These are phyloP conservation scores for Starmerella khaoyaiensis DNA, from an alignment of 805 yeast genomes.

Conservation along the genomic window DNA sequence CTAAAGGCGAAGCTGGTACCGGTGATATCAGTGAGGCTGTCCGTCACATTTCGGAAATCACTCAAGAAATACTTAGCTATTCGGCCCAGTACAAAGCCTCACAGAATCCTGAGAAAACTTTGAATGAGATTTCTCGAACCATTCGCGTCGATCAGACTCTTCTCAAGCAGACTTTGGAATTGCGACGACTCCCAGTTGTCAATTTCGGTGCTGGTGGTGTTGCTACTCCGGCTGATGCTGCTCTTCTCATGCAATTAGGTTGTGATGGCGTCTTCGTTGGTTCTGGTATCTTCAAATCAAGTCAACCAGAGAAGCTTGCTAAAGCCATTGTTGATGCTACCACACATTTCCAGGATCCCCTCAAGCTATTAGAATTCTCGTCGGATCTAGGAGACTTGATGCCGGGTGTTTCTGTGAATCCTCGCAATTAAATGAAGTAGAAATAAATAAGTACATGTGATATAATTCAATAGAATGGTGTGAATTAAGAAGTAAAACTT, in stretches of 20 bases:
- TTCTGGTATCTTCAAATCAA: constrained; percentile 65
- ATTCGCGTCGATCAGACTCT: constrained; percentile 48
- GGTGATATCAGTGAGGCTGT: constrained; percentile 79
- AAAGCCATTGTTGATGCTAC: constrained; percentile 70
- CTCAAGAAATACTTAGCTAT: constrained; percentile 38
- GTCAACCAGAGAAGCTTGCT: constrained; percentile 60
- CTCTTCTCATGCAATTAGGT: constrained; percentile 69
- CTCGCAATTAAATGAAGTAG: background rate
- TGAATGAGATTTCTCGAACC: constrained; percentile 41
- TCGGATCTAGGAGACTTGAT: constrained; percentile 62
- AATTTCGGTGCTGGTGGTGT: constrained; percentile 84
- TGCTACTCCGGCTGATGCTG: constrained; percentile 82
- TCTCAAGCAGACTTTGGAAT: constrained; percentile 35
- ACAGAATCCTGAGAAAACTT: constrained; percentile 7
- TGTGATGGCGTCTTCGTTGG: constrained; percentile 70
- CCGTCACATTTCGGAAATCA: constrained; percentile 53
- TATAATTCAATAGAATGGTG: background rate
- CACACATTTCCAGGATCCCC: constrained; percentile 52
- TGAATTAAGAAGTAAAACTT: background rate
- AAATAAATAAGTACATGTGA: background rate
- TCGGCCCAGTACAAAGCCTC: constrained; percentile 23
- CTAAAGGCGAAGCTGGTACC: constrained; percentile 84
- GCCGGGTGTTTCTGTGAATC: constrained; percentile 56
- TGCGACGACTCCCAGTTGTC: constrained; percentile 63
- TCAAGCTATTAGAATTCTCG: constrained; percentile 47